Base-by-base conservation (phyloP, 371 early-diverging fungal species). In the Mortierella sp. region DNA sequence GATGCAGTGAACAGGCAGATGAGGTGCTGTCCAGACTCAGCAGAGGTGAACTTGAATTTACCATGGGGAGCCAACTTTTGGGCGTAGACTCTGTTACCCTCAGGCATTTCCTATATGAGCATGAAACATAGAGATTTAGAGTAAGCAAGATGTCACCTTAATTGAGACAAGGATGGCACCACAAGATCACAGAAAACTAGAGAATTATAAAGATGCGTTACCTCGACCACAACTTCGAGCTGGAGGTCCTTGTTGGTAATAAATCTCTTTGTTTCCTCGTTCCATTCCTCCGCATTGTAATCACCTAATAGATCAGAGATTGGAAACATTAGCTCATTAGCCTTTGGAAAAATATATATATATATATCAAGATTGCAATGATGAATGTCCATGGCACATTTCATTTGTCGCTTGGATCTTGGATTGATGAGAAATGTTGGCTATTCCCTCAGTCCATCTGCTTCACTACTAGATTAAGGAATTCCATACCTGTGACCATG, bases 41-140 rank as follows among this genome's bases (percentile, higher is more conserved):
- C 87, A 33, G 97, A 91, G 13, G 97, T 96, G 77, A 97, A 98
- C 55, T 92, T 91, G 77, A 97, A 97, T 65, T 89, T 88, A 53
- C 97, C 98, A 58, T 89, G 75, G 62, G 91, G 75, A 9, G 83
- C 77, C 63, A 94, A 89, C 84, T 93, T 93, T 77, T 94, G 95
- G 67, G 92, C 89, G 67, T 95, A 88, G 40, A 94, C 85, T 38
- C 86, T 83, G 76, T 87, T 83, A 50, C 83, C 85, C 53, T 83
- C 81, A 53, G 90, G 89, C 73, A 91, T 83, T 90, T 88, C 90
- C 90, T 90, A 77, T 59, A n/a, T 38, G 15, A 40, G 52, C 8
- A 28, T 47, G n/a, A 48, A 43, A 9, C 53, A n/a, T 5, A 21
- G n/a, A 36, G 33, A 9, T 65, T 10, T 5, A 21, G n/a, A 36